Percentiles rank a stretch among this genome's conserved stretches.
These are phyloP conservation scores for Colletotrichum paranaense DNA, from an alignment of 2,329 filamentous ascomycete species.

Conservation along the genomic window DNA sequence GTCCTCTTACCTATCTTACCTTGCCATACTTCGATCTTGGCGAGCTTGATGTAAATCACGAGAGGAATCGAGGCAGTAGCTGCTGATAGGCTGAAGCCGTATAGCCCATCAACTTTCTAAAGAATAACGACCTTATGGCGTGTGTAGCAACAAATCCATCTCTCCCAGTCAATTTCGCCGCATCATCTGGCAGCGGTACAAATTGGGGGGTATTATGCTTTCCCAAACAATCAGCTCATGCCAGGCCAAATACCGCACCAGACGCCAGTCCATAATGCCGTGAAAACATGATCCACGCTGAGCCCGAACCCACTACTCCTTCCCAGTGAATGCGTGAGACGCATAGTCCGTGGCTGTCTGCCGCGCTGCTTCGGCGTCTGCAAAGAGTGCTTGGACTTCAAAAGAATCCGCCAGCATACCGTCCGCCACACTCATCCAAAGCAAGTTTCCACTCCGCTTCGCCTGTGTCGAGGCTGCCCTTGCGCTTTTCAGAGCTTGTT, in stretches of 20 bases:
- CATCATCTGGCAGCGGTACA: conserved; percentile 14
- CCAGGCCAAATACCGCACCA: conserved; percentile 29
- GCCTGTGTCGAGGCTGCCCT: conserved; percentile 76
- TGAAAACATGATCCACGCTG: conserved; percentile 14
- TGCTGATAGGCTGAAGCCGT: not conserved
- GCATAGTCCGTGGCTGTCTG: conserved; percentile 56
- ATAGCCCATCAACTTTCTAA: not conserved
- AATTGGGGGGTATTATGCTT: conserved; percentile 30
- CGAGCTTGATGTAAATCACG: not conserved
- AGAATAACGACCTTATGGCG: not conserved
- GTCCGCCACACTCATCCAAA: conserved; percentile 85
- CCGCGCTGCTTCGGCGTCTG: conserved; percentile 53
- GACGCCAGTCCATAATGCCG: conserved; percentile 31
- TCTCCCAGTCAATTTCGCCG: conserved; percentile 9
- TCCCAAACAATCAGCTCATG: conserved; percentile 32
- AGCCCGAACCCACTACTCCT: conserved; percentile 28
- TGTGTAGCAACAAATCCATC: not conserved
- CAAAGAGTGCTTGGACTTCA: conserved; percentile 75
- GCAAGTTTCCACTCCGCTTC: conserved; percentile 74
- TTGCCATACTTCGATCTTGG: not conserved
- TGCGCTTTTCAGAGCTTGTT: conserved; percentile 82
- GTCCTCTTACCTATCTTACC: not conserved
- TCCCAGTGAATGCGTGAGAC: conserved; percentile 53
- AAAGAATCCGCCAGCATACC: conserved; percentile 82
- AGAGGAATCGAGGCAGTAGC: not conserved